Conservation (phyloP, 179 eudicot species). For the Sideroxylon spinosum region DNA sequence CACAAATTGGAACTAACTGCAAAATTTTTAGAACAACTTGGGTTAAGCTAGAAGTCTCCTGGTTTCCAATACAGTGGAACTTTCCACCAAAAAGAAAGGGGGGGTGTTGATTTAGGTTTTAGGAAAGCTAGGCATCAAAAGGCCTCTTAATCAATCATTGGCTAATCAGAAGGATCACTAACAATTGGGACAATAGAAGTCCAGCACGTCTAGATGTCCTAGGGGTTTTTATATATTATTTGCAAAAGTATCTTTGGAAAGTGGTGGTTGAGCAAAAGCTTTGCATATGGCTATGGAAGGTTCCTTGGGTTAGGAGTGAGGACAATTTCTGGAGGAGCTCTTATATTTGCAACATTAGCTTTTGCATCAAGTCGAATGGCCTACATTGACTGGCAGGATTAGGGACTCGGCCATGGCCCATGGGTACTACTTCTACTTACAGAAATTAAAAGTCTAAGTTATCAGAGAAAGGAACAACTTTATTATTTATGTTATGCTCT, state of each 20-base stretch:
- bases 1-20: not conserved
- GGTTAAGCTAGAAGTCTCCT: not conserved
- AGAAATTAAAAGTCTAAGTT: too few relatives aligned
- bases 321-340: not conserved
- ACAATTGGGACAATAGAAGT: not conserved
- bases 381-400: not conserved
- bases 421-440: not conserved
- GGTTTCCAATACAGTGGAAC: not conserved
- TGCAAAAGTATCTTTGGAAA: not conserved
- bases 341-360: not conserved
- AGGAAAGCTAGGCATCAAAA: not conserved
- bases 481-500: too few relatives aligned
- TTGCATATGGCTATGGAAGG: too few relatives aligned
- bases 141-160: not conserved
- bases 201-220: not conserved
- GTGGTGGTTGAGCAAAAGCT: not conserved
- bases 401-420: not conserved
- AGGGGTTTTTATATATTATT: not conserved
- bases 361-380: not conserved
- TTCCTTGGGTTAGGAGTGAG: not conserved
- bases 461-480: too few relatives aligned
- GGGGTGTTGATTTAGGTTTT: not conserved
- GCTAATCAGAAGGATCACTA: too few relatives aligned
- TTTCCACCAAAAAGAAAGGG: not conserved
- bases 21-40: not conserved